Evolutionary conservation across 148 eudicot genomes (phyloP).

Genomic region (Cornus controversa): DNA sequence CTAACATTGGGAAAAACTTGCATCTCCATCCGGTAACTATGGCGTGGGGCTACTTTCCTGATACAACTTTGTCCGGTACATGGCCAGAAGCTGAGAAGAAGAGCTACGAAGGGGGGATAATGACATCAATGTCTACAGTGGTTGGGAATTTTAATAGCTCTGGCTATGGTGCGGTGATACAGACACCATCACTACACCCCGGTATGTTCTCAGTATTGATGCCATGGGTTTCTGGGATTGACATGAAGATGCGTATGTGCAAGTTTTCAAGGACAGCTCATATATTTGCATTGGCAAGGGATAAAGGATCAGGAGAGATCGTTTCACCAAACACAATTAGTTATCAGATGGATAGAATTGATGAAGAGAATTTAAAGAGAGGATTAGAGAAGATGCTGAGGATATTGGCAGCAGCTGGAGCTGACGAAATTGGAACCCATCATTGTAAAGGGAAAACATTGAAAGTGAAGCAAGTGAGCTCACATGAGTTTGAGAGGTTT

Average conservation of each 20-base stretch:
- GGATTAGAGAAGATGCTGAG: slow-evolving; percentile 59
- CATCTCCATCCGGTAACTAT: slow-evolving; percentile 73
- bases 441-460: slow-evolving; percentile 37
- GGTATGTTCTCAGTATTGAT: slow-evolving; percentile 55
- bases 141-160: slow-evolving; percentile 29
- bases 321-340: slow-evolving; percentile 27
- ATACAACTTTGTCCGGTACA: background rate
- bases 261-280: slow-evolving; percentile 74
- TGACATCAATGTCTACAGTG: slow-evolving; percentile 68
- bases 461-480: slow-evolving; percentile 40
- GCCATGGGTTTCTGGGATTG: slow-evolving; percentile 65
- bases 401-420: slow-evolving; percentile 77
- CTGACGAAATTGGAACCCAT: slow-evolving; percentile 78
- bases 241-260: slow-evolving; percentile 49
- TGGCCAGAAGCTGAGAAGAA: slow-evolving; percentile 50
- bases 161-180: slow-evolving; percentile 54
- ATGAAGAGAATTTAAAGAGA: slow-evolving; percentile 35
- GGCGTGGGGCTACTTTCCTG: slow-evolving; percentile 80
- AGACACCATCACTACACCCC: slow-evolving; percentile 74
- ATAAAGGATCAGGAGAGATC: slow-evolving; percentile 50
- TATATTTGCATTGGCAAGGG: slow-evolving; percentile 61
- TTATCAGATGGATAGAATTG: slow-evolving; percentile 36
- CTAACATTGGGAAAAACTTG: slow-evolving; percentile 55
- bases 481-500: slow-evolving; percentile 56
- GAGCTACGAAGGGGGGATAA: slow-evolving; percentile 74